Evolutionary conservation across 148 eudicot species (phyloP).

Genomic region (Euryodendron excelsum): DNA sequence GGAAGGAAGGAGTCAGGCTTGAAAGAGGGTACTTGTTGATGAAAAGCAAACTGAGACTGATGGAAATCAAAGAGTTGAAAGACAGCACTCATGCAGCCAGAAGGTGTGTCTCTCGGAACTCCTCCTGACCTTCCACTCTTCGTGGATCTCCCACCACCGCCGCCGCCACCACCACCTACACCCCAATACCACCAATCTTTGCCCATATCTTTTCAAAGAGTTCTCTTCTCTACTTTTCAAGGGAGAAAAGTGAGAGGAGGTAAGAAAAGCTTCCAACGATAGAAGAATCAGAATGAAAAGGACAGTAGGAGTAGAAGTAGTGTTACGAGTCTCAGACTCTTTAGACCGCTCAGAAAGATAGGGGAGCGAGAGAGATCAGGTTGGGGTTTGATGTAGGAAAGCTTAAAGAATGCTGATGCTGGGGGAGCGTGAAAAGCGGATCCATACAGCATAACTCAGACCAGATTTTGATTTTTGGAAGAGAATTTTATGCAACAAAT

Average conservation of each 20-base stretch:
- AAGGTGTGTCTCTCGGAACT: neutral
- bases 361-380: neutral
- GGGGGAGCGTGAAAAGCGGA: constrained; percentile 22
- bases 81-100: constrained; percentile 69
- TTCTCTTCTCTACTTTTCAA: neutral
- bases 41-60: constrained; percentile 41
- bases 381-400: neutral
- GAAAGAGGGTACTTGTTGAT: constrained; percentile 23
- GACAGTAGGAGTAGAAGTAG: constrained; percentile 6
- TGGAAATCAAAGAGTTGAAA: constrained; percentile 68
- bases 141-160: constrained; percentile 14
- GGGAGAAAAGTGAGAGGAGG: neutral
- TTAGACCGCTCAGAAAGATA: neutral
- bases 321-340: neutral
- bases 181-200: constrained; percentile 66
- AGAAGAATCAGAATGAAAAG: constrained; percentile 22
- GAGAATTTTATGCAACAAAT: constrained; percentile 2
- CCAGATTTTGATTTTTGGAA: neutral
- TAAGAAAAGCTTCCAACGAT: neutral
- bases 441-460: constrained; percentile 17
- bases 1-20: constrained; percentile 21
- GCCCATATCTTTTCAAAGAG: constrained; percentile 37
- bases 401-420: neutral
- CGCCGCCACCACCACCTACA: constrained; percentile 27
- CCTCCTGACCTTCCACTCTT: constrained; percentile 1